A percentile compares a stretch with the other conserved stretches of the same genome.
Evolutionary conservation across 2,329 filamentous ascomycete genomes (phyloP).

Genomic region (Aureobasidium lini): DNA sequence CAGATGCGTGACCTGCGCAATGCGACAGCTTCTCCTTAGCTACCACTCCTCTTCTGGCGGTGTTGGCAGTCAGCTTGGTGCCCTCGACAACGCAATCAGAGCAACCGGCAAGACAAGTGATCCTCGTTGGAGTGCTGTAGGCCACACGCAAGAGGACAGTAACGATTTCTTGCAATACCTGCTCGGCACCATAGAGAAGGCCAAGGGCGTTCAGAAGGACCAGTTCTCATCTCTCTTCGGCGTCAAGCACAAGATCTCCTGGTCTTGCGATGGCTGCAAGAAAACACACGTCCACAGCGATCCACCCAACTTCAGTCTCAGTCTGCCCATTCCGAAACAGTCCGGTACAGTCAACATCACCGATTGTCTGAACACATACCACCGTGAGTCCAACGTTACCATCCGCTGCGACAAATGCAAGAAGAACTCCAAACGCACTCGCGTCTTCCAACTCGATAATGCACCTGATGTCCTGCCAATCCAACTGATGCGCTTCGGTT

Average conservation of each 20-base stretch:
- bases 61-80: slow-evolving; percentile 1
- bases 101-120: slow-evolving; percentile 11
- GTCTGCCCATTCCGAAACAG: slow-evolving; percentile 12
- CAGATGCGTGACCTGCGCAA: slow-evolving; percentile 16
- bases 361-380: slow-evolving; percentile 15
- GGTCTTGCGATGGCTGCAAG: slow-evolving; percentile 14
- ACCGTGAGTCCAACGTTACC: slow-evolving; percentile 12
- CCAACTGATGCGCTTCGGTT: slow-evolving; percentile 17
- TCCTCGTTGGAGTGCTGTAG: slow-evolving; percentile 12
- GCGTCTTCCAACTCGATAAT: slow-evolving; percentile 8
- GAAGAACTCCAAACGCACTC: slow-evolving; percentile 7
- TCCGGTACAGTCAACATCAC: slow-evolving; percentile 5
- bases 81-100: slow-evolving; percentile 14
- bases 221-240: slow-evolving; percentile 12
- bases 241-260: slow-evolving; percentile 14
- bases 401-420: slow-evolving; percentile 18
- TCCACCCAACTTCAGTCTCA: slow-evolving; percentile 13
- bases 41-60: slow-evolving; percentile 9
- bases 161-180: slow-evolving; percentile 16
- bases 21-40: slow-evolving; percentile 7
- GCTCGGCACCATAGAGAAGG: slow-evolving; percentile 11
- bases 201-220: slow-evolving; percentile 3
- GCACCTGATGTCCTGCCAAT: slow-evolving; percentile 18
- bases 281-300: slow-evolving; percentile 4
- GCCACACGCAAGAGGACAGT: slow-evolving; percentile 15